These are phyloP conservation scores for Ceratobasidium sp. DNA, from an alignment of 1,284 basidiomycete species.

Conservation along the genomic window DNA sequence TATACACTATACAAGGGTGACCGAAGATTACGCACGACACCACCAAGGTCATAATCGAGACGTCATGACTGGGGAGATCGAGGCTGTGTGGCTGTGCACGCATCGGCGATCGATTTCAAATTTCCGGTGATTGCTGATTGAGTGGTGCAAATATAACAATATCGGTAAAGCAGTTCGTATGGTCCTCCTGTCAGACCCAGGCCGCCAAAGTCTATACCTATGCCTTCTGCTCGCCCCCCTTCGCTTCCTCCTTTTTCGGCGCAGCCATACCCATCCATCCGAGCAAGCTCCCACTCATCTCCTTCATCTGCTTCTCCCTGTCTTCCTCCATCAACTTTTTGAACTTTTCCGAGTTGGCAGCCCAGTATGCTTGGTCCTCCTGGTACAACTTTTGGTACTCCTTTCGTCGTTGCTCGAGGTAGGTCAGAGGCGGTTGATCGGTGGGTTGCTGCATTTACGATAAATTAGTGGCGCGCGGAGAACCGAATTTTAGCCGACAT, in stretches of 20 bases:
- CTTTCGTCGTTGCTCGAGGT: slow-evolving; percentile 90
- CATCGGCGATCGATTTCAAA: slow-evolving; percentile 31
- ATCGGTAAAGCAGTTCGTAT: not conserved
- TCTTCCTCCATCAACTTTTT: slow-evolving; percentile 86
- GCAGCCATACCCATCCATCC: slow-evolving; percentile 51
- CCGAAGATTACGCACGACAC: too few species aligned
- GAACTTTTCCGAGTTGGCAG: slow-evolving; percentile 84
- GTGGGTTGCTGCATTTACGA: slow-evolving; percentile 53
- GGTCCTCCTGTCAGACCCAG: not conserved
- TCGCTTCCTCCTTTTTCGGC: slow-evolving; percentile 27
- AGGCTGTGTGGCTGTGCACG: slow-evolving; percentile 5
- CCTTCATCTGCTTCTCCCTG: slow-evolving; percentile 78
- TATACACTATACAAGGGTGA: not conserved
- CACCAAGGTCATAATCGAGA: not conserved
- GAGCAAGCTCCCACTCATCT: slow-evolving; percentile 66
- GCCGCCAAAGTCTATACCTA: not conserved
- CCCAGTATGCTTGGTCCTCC: slow-evolving; percentile 91
- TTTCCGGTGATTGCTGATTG: not conserved
- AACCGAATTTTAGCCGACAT: slow-evolving; percentile 10
- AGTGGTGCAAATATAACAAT: slow-evolving; percentile 45
- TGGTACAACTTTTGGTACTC: slow-evolving; percentile 88
- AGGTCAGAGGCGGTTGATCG: slow-evolving; percentile 73
- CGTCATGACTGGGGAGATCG: not conserved
- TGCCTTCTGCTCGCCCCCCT: slow-evolving; percentile 22
- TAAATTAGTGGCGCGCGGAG: slow-evolving; percentile 33